Percentiles rank a stretch among this genome's conserved stretches.
phyloP scores from a whole-genome alignment of 1,284 basidiomycete genomes.

The Apiotrichum gamsii region DNA sequence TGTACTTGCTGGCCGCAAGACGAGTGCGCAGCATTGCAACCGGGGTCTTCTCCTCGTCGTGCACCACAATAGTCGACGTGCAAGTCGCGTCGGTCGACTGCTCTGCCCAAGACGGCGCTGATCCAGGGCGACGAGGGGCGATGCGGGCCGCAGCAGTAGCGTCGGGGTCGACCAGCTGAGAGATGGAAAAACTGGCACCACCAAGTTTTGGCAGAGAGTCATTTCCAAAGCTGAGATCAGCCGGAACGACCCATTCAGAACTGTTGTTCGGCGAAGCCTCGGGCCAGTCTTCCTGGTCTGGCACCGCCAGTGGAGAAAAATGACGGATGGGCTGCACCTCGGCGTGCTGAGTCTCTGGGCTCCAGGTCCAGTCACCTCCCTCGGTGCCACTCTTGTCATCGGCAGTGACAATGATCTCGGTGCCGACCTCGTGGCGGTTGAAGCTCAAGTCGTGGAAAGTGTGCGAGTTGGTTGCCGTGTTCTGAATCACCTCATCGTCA shows the following conservation, averaged over 20 bases:
- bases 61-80: neutral
- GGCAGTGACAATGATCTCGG: no score
- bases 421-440: no score
- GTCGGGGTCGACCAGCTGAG: slow-evolving; percentile 3
- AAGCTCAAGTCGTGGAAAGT: no score
- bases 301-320: no score
- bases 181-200: slow-evolving; percentile 2
- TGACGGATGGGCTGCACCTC: no score
- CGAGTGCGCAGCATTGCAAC: neutral
- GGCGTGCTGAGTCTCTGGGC: no score
- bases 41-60: slow-evolving; percentile 1
- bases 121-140: neutral
- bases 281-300: no score
- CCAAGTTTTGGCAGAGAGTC: neutral
- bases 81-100: neutral
- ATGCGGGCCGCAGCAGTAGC: neutral
- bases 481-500: slow-evolving; percentile 1
- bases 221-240: neutral
- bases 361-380: no score
- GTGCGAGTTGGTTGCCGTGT: neutral
- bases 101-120: neutral
- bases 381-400: no score
- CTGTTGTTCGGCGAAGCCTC: neutral
- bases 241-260: slow-evolving; percentile 1
- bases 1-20: neutral